Conservation (phyloP, 305 asterid species). For the Fraxinus platypoda region DNA sequence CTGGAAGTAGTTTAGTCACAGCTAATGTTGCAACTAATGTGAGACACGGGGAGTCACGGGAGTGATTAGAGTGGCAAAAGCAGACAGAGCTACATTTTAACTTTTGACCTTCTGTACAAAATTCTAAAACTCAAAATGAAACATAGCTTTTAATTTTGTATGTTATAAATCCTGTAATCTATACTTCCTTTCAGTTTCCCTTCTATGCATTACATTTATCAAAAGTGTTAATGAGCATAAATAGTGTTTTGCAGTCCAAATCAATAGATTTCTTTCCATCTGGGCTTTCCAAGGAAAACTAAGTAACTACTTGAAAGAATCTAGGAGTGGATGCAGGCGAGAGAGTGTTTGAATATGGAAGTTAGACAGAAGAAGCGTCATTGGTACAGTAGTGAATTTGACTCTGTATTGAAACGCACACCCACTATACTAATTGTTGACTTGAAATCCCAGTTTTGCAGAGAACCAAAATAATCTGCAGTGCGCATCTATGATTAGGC, state of each 20-base stretch:
- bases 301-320: background rate
- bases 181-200: too few relatives aligned
- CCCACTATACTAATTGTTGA: background rate
- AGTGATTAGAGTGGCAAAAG: background rate
- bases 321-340: background rate
- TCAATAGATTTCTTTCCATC: background rate
- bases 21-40: background rate
- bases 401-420: background rate
- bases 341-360: background rate
- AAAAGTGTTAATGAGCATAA: background rate
- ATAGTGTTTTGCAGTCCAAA: background rate
- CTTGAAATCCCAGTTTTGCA: background rate
- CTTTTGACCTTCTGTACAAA: background rate
- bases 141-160: background rate
- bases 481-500: background rate
- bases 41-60: background rate
- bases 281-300: background rate
- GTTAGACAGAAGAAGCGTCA: background rate
- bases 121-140: background rate
- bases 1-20: background rate
- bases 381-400: background rate
- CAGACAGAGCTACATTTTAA: background rate
- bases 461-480: background rate
- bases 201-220: background rate
- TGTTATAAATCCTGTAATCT: background rate